Conservation (phyloP, 305 asterid species). For the Fraxinus paxiana region DNA sequence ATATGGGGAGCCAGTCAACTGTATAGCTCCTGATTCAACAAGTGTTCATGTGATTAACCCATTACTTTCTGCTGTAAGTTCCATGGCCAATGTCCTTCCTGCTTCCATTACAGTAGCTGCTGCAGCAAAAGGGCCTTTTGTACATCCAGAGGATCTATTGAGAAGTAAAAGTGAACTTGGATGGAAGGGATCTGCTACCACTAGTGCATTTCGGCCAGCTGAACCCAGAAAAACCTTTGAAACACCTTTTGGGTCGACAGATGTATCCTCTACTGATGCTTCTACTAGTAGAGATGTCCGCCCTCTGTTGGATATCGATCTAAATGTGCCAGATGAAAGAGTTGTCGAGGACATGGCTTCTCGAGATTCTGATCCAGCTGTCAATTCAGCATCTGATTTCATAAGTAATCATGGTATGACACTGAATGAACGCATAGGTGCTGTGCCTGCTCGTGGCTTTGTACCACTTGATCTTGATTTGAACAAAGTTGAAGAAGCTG, state of each 20-base stretch:
- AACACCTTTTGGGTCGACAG: conserved; percentile 24
- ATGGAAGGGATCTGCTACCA: conserved; percentile 82
- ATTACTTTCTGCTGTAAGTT: conserved; percentile 26
- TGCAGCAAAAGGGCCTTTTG: conserved; percentile 62
- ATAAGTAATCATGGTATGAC: conserved; percentile 16
- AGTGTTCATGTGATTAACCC: conserved; percentile 31
- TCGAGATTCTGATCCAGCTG: conserved; percentile 35
- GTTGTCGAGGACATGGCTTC: conserved; percentile 51
- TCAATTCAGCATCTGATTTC: conserved; percentile 24
- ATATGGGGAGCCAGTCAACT: conserved; percentile 31
- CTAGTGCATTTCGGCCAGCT: conserved; percentile 75
- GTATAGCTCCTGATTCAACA: conserved; percentile 23
- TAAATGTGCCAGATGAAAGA: conserved; percentile 71
- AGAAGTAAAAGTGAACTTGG: conserved; percentile 56
- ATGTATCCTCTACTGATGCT: conserved; percentile 31
- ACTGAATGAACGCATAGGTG: conserved; percentile 24
- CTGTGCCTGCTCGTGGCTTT: conserved; percentile 27
- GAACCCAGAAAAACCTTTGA: conserved; percentile 58
- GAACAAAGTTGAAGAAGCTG: conserved; percentile 36
- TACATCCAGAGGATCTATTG: conserved; percentile 59
- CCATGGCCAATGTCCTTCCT: conserved; percentile 30
- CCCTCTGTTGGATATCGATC: conserved; percentile 53
- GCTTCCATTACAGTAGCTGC: conserved; percentile 57
- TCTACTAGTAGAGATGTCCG: conserved; percentile 41
- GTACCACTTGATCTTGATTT: conserved; percentile 49